Conservation (phyloP, 805 yeast genomes). For the Teunomyces tritomae region DNA sequence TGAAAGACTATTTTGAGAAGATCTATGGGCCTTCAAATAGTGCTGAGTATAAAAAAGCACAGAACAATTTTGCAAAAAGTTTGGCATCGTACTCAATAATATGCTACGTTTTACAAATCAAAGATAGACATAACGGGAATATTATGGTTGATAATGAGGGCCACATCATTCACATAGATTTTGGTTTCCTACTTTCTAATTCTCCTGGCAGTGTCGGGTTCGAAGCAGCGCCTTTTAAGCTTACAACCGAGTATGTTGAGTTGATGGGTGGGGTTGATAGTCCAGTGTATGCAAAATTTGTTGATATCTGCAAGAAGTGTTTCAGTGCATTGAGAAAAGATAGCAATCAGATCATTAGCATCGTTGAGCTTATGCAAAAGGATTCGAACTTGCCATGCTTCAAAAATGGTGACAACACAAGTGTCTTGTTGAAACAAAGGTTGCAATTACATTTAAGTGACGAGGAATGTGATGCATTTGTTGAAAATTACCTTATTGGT, state of each 20-base stretch:
- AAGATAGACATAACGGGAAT: conserved; percentile 96
- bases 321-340: conserved; percentile 72
- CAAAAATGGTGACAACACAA: conserved; percentile 80
- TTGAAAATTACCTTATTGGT: conserved; percentile 70
- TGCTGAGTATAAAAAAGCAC: conserved; percentile 65
- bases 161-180: conserved; percentile 91
- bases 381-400: conserved; percentile 92
- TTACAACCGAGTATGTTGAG: conserved; percentile 86
- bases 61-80: conserved; percentile 79
- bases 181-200: conserved; percentile 88
- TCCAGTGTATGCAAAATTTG: conserved; percentile 58
- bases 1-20: conserved; percentile 74
- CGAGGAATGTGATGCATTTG: conserved; percentile 69
- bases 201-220: conserved; percentile 97
- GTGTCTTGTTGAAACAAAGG: conserved; percentile 74
- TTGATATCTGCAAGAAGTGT: conserved; percentile 62
- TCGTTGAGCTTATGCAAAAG: conserved; percentile 92
- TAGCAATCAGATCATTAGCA: conserved; percentile 68
- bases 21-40: conserved; percentile 68
- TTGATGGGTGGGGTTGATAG: conserved; percentile 78
- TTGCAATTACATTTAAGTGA: conserved; percentile 76
- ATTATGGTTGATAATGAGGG: conserved; percentile 96
- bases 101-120: conserved; percentile 85
- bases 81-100: conserved; percentile 90
- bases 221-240: conserved; percentile 96